A percentile compares a stretch with the other conserved stretches of the same genome.
phyloP scores from a whole-genome alignment of 2,329 filamentous ascomycete species.

The Penicillium concentricum region DNA sequence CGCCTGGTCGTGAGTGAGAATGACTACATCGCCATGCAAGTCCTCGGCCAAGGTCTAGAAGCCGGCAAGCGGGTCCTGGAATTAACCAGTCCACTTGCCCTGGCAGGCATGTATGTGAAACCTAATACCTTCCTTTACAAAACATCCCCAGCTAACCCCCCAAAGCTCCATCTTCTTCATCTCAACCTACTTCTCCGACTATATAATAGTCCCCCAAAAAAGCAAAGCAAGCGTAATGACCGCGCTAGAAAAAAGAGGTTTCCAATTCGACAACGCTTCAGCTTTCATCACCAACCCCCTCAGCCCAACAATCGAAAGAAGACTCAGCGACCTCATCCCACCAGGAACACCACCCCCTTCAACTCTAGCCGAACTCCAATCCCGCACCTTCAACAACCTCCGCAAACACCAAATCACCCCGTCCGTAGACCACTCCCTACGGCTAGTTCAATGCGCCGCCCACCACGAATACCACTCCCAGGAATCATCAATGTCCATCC shows the following conservation, averaged over 20 bases:
- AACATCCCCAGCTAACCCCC: constrained; percentile 15
- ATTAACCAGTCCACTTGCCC: constrained; percentile 81
- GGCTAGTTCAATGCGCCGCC: constrained; percentile 80
- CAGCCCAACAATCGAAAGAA: constrained; percentile 30
- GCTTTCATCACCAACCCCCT: constrained; percentile 62
- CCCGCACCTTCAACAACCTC: constrained; percentile 80
- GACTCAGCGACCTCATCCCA: constrained; percentile 27
- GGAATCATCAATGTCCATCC: constrained; percentile 38
- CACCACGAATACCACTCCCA: constrained; percentile 46
- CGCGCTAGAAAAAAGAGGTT: constrained; percentile 75
- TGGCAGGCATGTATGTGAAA: constrained; percentile 72
- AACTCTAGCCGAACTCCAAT: constrained; percentile 75
- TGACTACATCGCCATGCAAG: constrained; percentile 82
- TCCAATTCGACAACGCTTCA: constrained; percentile 72
- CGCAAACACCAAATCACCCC: constrained; percentile 73
- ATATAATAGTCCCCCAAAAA: constrained; percentile 82
- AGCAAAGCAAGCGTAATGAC: constrained; percentile 71
- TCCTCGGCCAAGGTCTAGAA: constrained; percentile 86
- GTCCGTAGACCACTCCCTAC: constrained; percentile 65
- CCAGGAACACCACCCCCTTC: constrained; percentile 75
- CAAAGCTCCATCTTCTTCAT: constrained; percentile 89
- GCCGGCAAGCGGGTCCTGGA: constrained; percentile 90
- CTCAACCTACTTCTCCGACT: constrained; percentile 96
- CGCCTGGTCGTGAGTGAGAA: constrained; percentile 75
- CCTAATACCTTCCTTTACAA: neutral